phyloP scores from a whole-genome alignment of 2,329 filamentous ascomycete genomes.

The Colletotrichum camelliae region DNA sequence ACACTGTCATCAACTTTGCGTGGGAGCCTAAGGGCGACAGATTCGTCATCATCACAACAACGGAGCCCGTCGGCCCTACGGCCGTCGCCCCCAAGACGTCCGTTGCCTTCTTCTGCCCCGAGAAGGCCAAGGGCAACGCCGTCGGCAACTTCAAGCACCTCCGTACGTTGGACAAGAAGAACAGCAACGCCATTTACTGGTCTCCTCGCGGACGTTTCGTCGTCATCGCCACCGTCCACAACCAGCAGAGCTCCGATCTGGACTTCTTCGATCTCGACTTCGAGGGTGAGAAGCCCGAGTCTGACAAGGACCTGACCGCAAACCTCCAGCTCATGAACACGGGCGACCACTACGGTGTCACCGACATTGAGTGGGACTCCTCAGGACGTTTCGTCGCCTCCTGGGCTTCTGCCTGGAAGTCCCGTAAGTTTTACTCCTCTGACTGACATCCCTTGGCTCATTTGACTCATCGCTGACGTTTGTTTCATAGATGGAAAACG shows the following conservation, averaged over 20 bases:
- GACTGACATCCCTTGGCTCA: background rate
- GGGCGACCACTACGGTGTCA: conserved; percentile 95
- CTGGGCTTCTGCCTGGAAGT: conserved; percentile 94
- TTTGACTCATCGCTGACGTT: background rate
- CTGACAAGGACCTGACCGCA: conserved; percentile 90
- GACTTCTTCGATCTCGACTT: conserved; percentile 99
- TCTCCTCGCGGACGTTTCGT: conserved; percentile 95
- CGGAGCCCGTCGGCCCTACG: conserved; percentile 78
- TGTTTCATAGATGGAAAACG: conserved; percentile 87
- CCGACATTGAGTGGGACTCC: conserved; percentile 97
- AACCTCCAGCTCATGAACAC: conserved; percentile 96
- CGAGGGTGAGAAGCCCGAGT: conserved; percentile 93
- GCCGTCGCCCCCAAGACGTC: conserved; percentile 92
- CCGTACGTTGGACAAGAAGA: conserved; percentile 97
- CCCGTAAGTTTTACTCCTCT: conserved; percentile 63
- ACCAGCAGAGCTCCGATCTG: conserved; percentile 90
- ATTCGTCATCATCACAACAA: conserved; percentile 95
- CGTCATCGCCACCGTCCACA: conserved; percentile 90
- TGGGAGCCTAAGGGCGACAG: conserved; percentile 99
- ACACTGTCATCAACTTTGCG: conserved; percentile 98
- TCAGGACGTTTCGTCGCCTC: conserved; percentile 94
- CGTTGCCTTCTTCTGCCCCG: conserved; percentile 95
- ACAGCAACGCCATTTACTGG: conserved; percentile 99
- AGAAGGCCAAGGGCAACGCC: conserved; percentile 83
- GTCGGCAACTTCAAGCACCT: conserved; percentile 97